Evolutionary conservation across 2,329 filamentous ascomycete species (phyloP), one percentile per base, ranked within the genome.

Genomic region (Raffaelea ambrosiae): DNA sequence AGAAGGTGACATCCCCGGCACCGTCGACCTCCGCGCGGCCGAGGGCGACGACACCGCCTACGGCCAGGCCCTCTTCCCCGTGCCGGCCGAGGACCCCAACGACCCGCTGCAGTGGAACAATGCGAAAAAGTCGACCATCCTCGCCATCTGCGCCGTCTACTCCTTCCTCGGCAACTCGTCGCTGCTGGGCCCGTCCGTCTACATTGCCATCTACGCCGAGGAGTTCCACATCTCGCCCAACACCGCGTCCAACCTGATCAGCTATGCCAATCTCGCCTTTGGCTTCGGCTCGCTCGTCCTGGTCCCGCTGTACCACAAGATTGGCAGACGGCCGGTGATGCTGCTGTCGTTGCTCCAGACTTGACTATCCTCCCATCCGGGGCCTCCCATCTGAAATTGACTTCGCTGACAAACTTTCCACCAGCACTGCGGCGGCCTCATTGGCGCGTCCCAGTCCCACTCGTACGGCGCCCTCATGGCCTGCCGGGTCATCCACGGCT

Each of bases 61-160:
- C 50, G 78, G 78, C 20, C 77, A 81, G 58, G 77, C 78, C 3
- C 65, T 81, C 3, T 81, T 74, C 54, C 77, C 78, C 1, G 77
- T 81, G 1, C 77, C 78, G 2, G 73, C 76, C 1, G 71, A 78
- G 47, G 77, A 81, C 54, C 77, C 77, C 1, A 81, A 81, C 50
- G 77, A 81, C 57, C 77, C 77, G 8, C 65, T 80, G 10, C 72
- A 77, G 66, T 81, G 77, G 78, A 58, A 73, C 2, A 64, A 61
- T 23, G 67, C 62, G 54, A 81, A 78, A 64, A 81, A 81, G 60
- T 71, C 66, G 2, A 65, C 70, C 57, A 81, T 82, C 42, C 63
- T 81, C 10, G 58, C 76, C 33, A 67, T 77, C 44, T 72, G 71
- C 51, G 71, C 73, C 4, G 51, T 71, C 1, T 81, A 79, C 55